Base-by-base conservation (phyloP, 495 filamentous ascomycete species). In the Jackrogersella minutella region DNA sequence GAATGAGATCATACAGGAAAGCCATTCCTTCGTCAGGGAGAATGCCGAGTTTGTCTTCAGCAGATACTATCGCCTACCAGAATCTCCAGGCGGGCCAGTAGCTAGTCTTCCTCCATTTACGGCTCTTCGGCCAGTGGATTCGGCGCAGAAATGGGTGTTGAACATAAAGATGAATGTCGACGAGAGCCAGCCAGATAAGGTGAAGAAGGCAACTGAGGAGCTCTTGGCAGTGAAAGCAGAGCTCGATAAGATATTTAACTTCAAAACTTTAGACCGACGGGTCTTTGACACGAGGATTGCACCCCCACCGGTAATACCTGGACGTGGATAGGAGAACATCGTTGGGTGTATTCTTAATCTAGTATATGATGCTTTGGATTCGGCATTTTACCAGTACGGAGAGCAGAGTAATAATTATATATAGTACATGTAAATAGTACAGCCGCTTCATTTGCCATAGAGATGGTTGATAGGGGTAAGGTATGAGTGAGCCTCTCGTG, bases 211-310 rank as follows among this genome's bases (percentile, higher is more conserved):
- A 8, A 70, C 75, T 31, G 75, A 70, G 7, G 70, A 71, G 64
- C 68, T 83, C 26, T 26, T 68, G n/a, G 66, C 37, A 3, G 66
- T 78, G 2, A 73, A 72, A 37, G 65, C 73, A 24, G 63, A 76
- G 21, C 67, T 83, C 3, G 58, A 71, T n/a, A 75, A 73, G 36
- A 56, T 82, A n/a, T 80, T 82, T 49, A 74, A 79, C 5, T 83
- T 83, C 61, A 74, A 74, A 52, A 44, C 56, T 9, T 69, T 78
- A 39, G 81, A 83, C 36, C 76, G 81, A 2, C 72, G 78, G 13
- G 65, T 69, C 8, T 76, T 77, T 46, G 81, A 83, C 36, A 78
- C 79, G 13, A 54, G 73, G 19, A 72, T 75, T 14, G 54, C 70
- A 1, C 55, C 68, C 10, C 69, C 66, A 0, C 65, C 63, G 21